phyloP scores from a whole-genome alignment of 108 stramenopile species.

The Parietichytrium sp. region DNA sequence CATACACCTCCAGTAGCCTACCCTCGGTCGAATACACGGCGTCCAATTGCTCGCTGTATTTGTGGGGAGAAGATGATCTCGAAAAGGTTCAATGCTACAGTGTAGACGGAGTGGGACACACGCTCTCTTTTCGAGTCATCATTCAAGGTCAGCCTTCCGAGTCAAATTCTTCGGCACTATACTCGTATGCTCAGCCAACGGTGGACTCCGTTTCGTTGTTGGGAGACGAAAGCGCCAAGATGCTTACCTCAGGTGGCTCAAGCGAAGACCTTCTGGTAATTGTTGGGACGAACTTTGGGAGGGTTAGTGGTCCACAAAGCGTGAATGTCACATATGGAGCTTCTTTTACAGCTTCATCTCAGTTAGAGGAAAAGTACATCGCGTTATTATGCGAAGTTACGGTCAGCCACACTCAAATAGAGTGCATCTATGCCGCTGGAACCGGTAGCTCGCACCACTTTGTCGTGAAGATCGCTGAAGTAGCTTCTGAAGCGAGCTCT shows the following conservation, averaged over 20 bases:
- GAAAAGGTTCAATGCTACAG: no score
- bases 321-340: conserved; percentile 5
- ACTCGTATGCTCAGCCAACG: not conserved
- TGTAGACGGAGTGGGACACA: not conserved
- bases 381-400: not conserved
- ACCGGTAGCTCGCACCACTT: not conserved
- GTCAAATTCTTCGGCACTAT: not conserved
- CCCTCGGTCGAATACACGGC: not conserved
- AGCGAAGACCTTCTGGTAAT: not conserved
- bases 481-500: not conserved
- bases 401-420: not conserved
- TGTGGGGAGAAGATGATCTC: not conserved
- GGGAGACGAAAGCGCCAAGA: not conserved
- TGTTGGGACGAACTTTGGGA: not conserved
- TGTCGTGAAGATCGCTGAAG: not conserved
- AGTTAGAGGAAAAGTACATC: no score
- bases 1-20: not conserved
- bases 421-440: not conserved
- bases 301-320: no score
- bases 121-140: not conserved
- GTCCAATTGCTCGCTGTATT: not conserved
- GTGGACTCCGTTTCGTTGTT: not conserved
- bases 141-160: not conserved
- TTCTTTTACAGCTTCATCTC: not conserved
- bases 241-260: not conserved